A percentile compares a stretch with the other conserved stretches of the same genome.
Conservation (phyloP, 2,329 filamentous ascomycete species). For the Xylariomycetidae sp. region DNA sequence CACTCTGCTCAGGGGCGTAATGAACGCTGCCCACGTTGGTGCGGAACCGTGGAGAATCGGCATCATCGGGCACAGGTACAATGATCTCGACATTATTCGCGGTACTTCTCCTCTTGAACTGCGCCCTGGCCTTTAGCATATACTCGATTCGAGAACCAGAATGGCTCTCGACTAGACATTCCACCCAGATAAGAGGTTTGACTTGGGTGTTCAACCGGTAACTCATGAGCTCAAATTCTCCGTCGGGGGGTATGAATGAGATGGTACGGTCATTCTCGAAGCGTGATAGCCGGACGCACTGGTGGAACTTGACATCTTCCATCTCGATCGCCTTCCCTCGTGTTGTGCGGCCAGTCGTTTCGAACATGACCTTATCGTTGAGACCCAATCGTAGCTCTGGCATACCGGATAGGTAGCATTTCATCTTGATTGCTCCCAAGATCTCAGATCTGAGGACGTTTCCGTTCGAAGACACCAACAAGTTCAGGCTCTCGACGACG, state of each 20-base stretch:
- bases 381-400: conserved; percentile 88
- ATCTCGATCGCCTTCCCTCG: conserved; percentile 97
- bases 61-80: conserved; percentile 94
- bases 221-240: conserved; percentile 98
- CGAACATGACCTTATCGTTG: conserved; percentile 99
- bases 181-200: conserved; percentile 97
- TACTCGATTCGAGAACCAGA: conserved; percentile 95
- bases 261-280: conserved; percentile 99
- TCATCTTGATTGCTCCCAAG: conserved; percentile 97
- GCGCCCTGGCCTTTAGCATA: conserved; percentile 96
- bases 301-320: conserved; percentile 99
- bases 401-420: conserved; percentile 98
- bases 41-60: conserved; percentile 90
- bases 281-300: conserved; percentile 89
- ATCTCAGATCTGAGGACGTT: conserved; percentile 97
- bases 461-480: conserved; percentile 88
- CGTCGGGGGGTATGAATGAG: conserved; percentile 96
- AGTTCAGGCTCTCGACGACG: conserved; percentile 92
- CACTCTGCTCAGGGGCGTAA: conserved; percentile 94
- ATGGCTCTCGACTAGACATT: conserved; percentile 94
- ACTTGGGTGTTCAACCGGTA: conserved; percentile 98
- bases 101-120: conserved; percentile 96
- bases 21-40: conserved; percentile 97
- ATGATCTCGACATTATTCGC: conserved; percentile 99
- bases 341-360: conserved; percentile 90